Evolutionary conservation across 306 rosid genomes (phyloP).

Genomic region (barrel medic (Medicago truncatula)): DNA sequence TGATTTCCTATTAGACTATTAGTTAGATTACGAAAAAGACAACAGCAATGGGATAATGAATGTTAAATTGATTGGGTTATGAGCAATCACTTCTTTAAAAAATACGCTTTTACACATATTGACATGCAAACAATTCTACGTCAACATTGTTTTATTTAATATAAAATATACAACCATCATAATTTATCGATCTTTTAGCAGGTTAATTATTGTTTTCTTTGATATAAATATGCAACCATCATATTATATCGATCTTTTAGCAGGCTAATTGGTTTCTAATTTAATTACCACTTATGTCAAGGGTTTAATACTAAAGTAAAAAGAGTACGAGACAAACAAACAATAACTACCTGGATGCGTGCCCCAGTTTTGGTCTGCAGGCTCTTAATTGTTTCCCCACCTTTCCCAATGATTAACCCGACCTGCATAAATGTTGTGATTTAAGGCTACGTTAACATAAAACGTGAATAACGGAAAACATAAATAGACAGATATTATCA

Average conservation of each 20-base stretch:
- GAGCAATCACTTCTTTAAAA: not conserved
- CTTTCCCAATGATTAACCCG: slow-evolving; percentile 96
- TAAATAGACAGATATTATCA: slow-evolving; percentile 12
- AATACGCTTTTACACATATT: not conserved
- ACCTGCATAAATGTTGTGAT: slow-evolving; percentile 56
- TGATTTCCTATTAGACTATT: not conserved
- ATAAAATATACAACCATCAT: not conserved
- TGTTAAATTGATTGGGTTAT: not conserved
- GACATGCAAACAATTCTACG: not conserved
- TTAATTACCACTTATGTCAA: slow-evolving; percentile 5
- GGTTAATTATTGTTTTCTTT: not conserved
- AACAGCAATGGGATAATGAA: not conserved
- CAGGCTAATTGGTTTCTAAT: not conserved
- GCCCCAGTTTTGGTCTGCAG: slow-evolving; percentile 96
- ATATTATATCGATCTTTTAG: slow-evolving; percentile 3
- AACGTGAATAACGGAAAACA: slow-evolving; percentile 6
- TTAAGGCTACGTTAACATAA: slow-evolving; percentile 8
- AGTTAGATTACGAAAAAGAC: not conserved
- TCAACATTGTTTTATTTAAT: not conserved
- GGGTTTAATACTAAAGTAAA: not conserved
- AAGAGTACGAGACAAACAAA: slow-evolving; percentile 35
- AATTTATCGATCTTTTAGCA: not conserved
- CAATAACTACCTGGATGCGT: slow-evolving; percentile 92
- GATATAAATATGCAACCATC: not conserved
- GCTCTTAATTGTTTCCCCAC: slow-evolving; percentile 95